phyloP scores from a whole-genome alignment of 306 rosid genomes.

The Fagus crenata region DNA sequence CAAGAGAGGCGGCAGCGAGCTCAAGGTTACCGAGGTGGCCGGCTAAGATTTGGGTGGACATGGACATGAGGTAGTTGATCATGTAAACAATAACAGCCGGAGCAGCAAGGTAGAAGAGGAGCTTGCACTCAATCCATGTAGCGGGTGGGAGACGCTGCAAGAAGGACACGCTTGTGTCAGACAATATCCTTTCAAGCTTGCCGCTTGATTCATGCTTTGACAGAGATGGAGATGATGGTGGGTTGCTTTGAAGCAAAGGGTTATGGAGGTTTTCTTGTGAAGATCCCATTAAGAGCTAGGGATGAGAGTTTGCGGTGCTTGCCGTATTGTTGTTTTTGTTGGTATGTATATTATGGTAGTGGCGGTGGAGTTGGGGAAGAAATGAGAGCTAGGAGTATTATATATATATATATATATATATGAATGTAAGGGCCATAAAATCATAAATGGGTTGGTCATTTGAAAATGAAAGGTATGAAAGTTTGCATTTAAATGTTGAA shows the following conservation, averaged over 20 bases:
- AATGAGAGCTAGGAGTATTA: too few relatives aligned
- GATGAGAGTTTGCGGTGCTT: not conserved
- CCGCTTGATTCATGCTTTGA: conserved; percentile 19
- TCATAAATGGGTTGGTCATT: not conserved
- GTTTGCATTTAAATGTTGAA: too few relatives aligned
- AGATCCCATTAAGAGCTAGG: conserved; percentile 24
- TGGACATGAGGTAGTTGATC: conserved; percentile 63
- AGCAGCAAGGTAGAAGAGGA: conserved; percentile 54
- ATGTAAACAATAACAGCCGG: conserved; percentile 55
- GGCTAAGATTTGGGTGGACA: conserved; percentile 66
- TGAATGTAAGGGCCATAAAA: too few relatives aligned
- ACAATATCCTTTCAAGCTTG: conserved; percentile 49
- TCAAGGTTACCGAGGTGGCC: conserved; percentile 78
- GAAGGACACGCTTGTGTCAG: conserved; percentile 31
- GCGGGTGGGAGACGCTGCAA: conserved; percentile 46
- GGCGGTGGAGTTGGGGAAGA: not conserved
- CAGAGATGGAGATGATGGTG: conserved; percentile 1
- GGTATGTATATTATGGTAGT: not conserved
- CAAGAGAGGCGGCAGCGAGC: conserved; percentile 72
- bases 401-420: too few relatives aligned
- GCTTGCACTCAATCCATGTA: conserved; percentile 50
- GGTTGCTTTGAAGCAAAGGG: conserved; percentile 9
- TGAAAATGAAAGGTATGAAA: not conserved
- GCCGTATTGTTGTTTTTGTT: too few relatives aligned
- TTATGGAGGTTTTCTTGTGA: not conserved